Conservation (phyloP, 139 green algal genomes). For the Chlamydomonas incerta region DNA sequence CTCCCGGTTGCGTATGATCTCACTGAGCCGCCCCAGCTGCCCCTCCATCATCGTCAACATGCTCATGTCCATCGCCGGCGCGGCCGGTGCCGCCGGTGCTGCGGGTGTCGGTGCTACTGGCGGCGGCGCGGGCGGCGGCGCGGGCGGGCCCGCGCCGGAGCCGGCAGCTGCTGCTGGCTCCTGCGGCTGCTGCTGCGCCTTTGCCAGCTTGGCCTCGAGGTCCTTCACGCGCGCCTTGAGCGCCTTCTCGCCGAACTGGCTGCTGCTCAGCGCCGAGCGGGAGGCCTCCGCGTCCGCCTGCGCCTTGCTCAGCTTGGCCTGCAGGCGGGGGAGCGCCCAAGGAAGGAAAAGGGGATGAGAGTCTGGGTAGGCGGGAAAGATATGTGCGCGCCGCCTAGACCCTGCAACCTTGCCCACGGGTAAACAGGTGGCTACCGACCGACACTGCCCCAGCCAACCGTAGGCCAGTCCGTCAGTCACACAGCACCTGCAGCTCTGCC, state of each 20-base stretch:
- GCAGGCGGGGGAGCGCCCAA: neutral
- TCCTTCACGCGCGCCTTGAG: conserved; percentile 41
- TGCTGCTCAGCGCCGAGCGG: conserved; percentile 9
- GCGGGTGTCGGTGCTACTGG: neutral
- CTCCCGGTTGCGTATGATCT: conserved; percentile 42
- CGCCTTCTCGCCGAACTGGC: conserved; percentile 32
- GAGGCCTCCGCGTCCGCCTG: conserved; percentile 5
- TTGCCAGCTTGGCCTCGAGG: conserved; percentile 15
- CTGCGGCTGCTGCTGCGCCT: conserved; percentile 24
- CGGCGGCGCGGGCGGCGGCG: neutral
- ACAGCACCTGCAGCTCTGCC: conserved; percentile 11
- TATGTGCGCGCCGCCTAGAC: too few relatives aligned
- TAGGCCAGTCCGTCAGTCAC: too few relatives aligned
- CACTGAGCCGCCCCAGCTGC: conserved; percentile 39
- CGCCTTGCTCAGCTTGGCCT: conserved; percentile 9
- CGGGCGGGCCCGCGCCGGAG: too few relatives aligned
- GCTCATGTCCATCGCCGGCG: conserved; percentile 25
- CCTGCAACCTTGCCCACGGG: too few relatives aligned
- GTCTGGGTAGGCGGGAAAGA: too few relatives aligned
- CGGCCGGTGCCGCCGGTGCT: neutral
- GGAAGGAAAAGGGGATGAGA: too few relatives aligned
- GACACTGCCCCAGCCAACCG: too few relatives aligned
- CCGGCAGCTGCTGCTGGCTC: neutral
- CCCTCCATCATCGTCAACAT: conserved; percentile 51
- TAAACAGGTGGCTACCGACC: too few relatives aligned